Base-by-base conservation (phyloP, 331 rosid genomes). In the Rosa hybrid region DNA sequence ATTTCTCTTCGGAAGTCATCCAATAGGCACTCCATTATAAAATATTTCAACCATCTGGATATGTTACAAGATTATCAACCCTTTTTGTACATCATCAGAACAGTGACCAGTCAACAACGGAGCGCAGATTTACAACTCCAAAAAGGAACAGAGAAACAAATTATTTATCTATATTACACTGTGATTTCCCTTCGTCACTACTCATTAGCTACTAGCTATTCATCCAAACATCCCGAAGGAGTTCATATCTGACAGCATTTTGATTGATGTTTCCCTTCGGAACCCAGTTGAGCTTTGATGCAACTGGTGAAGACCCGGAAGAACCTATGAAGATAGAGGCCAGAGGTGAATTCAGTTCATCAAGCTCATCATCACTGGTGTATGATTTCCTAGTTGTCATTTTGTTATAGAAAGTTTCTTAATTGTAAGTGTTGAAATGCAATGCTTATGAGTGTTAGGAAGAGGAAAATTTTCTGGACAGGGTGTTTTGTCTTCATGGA, bases 331-430 rank as follows among this genome's bases (percentile, higher is more conserved):
- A 51, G 79, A 93, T 86, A 4, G 87, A 86, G 64, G 94, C 88
- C 76, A 96, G 84, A 63, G 99, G 99, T 12, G 96, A 92, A 42
- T 85, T 88, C 75, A 96, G 75, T 75, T 96, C 98, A 67, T 96
- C 99, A 2, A 96, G 97, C 79, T 96, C 99, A 59, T 96, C 99
- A 77, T 93, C 99, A 67, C 99, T 96, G 76, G 94, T 91, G 89
- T 93, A 81, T 3, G 99, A 90, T 88, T 96, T 96, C 83, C 94
- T 83, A 30, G 23, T 67, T 67, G 71, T 16, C 23, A 16, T 2
- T 76, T 23, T 21, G 4, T 12, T 41, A 1, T 25, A 45, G 44
- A 17, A 63, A 46, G 9, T 46, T 75, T 7, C 2, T 39, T 67
- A 4, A 12, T 12, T 78, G 68, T 10, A 12, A 10, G 45, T 64